Evolutionary conservation across 2,329 filamentous ascomycete genomes (phyloP).

Genomic region (Venturia carpophila): DNA sequence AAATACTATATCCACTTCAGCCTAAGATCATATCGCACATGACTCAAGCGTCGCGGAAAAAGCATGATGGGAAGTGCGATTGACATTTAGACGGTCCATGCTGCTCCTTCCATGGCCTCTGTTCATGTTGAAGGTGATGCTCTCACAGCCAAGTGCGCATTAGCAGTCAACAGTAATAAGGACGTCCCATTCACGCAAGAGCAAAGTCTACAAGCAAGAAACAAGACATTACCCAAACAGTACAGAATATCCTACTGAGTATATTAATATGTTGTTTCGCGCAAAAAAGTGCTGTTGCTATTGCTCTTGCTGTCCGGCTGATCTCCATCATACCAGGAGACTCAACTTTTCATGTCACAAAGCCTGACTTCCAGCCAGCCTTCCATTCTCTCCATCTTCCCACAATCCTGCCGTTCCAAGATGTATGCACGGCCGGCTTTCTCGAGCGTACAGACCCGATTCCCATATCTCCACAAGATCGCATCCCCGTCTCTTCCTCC

Average conservation of each 20-base stretch:
- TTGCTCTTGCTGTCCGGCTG: not conserved
- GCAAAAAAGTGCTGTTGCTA: not conserved
- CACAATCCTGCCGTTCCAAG: not conserved
- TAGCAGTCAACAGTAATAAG: too few relatives aligned
- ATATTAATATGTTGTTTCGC: not conserved
- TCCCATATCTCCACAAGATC: not conserved
- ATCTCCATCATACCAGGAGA: not conserved
- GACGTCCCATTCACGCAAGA: too few relatives aligned
- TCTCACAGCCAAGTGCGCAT: too few relatives aligned
- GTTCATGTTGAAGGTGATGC: too few relatives aligned
- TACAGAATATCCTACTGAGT: not conserved
- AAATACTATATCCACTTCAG: too few relatives aligned
- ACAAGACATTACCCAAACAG: not conserved
- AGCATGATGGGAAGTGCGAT: too few relatives aligned
- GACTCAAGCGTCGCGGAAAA: too few relatives aligned
- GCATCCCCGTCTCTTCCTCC: not conserved
- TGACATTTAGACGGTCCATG: too few relatives aligned
- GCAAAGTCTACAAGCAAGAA: not conserved
- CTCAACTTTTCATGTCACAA: not conserved
- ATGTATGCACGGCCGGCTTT: not conserved
- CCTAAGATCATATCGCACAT: too few relatives aligned
- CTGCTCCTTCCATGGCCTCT: too few relatives aligned
- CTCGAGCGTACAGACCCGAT: not conserved
- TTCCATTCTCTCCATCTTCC: not conserved
- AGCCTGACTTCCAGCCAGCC: not conserved